Conservation (phyloP, 2,329 filamentous ascomycete species). For the Daldinia sp. region DNA sequence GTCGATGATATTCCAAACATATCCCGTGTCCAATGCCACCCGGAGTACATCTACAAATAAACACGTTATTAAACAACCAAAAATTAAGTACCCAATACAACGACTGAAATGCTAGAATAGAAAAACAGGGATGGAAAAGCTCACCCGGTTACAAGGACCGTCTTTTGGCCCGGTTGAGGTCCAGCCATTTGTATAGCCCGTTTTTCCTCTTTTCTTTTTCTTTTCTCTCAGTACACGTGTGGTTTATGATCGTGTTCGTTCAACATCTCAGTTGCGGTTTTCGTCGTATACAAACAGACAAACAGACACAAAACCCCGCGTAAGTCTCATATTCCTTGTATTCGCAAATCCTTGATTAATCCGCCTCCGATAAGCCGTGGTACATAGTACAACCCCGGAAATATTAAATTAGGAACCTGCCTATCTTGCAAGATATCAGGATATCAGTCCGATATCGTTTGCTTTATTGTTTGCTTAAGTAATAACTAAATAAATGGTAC, state of each 20-base stretch:
- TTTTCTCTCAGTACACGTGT: no score
- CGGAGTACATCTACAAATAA: conserved; percentile 61
- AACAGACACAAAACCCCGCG: neutral
- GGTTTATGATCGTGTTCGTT: no score
- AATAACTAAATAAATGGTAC: neutral
- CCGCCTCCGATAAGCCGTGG: neutral
- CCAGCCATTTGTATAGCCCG: conserved; percentile 20
- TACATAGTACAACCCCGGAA: no score
- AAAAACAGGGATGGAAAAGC: neutral
- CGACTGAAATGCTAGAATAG: neutral
- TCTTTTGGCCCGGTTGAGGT: conserved; percentile 31
- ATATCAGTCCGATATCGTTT: neutral
- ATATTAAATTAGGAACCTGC: no score
- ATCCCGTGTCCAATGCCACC: conserved; percentile 66
- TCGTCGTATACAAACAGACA: no score
- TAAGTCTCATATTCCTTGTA: neutral
- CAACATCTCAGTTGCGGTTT: no score
- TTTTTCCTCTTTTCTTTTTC: no score
- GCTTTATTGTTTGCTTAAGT: no score
- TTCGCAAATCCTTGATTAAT: neutral
- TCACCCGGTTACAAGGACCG: conserved; percentile 33
- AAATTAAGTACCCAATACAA: neutral
- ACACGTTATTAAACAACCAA: neutral
- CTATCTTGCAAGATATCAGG: neutral
- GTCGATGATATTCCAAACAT: conserved; percentile 60